These are phyloP conservation scores for Diaporthe capsici DNA, from an alignment of 2,329 filamentous ascomycete genomes.

Conservation along the genomic window DNA sequence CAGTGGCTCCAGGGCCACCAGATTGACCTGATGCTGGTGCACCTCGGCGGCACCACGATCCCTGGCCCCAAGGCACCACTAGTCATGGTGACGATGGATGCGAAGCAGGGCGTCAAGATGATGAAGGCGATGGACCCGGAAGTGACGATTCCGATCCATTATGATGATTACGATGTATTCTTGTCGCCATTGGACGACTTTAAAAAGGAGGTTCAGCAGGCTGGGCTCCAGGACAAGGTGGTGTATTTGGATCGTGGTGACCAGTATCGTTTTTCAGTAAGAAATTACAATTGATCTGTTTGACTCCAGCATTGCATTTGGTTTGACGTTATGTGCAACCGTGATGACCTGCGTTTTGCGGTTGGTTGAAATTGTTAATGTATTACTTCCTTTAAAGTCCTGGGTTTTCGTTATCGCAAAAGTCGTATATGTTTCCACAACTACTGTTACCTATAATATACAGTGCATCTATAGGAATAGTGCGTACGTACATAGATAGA, in stretches of 20 bases:
- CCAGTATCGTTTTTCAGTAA: slow-evolving; percentile 67
- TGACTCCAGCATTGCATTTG: not conserved
- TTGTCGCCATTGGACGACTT: slow-evolving; percentile 72
- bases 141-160: slow-evolving; percentile 75
- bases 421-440: no score
- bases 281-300: not conserved
- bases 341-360: no score
- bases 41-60: slow-evolving; percentile 76
- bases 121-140: slow-evolving; percentile 72
- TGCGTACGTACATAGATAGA: no score
- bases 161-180: slow-evolving; percentile 75
- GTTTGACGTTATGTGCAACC: not conserved
- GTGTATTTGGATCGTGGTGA: slow-evolving; percentile 74
- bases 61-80: slow-evolving; percentile 70
- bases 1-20: slow-evolving; percentile 65
- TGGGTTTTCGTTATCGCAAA: no score
- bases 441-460: no score
- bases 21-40: slow-evolving; percentile 77
- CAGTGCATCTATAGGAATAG: no score
- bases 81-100: slow-evolving; percentile 80
- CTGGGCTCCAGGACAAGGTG: slow-evolving; percentile 65
- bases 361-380: no score
- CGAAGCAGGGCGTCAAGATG: slow-evolving; percentile 71
- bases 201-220: slow-evolving; percentile 66
- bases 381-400: no score